Base-by-base conservation (phyloP, 306 rosid species). In the Quercus alba region DNA sequence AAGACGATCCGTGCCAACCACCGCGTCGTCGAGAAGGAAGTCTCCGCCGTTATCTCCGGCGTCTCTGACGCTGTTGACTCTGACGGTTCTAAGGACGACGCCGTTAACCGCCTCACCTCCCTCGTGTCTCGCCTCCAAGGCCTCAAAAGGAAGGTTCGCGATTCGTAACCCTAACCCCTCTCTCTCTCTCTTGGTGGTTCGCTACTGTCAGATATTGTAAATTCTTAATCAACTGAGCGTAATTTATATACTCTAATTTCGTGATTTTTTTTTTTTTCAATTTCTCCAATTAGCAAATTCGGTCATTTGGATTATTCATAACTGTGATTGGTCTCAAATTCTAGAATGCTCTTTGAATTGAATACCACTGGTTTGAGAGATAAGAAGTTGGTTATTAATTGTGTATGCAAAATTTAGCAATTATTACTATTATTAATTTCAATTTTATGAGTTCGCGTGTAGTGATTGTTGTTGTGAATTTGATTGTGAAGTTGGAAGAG, bases 1-100 rank as follows among this genome's bases (percentile, higher is more conserved):
- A 95, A 95, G 85, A 85, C 97, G 85, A 89, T 93, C 88, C 98
- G 99, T 7, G 86, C 92, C 78, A 91, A 91, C 88, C 93, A 95
- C 80, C 98, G 99, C 67, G 84, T 81, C 77, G 86, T 81, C 72
- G 97, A 95, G 88, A 93, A 90, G 78, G 99, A 93, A 80, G 78
- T 95, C 72, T 89, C 96, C 33, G 84, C 97, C 73, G 97, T 95
- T 56, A 86, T 95, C 56, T 83, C 88, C 70, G 85, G 90, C 80
- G 93, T 91, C 74, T 18, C 74, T 21, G 93, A 91, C 21, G 97
- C 87, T 14, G 87, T 87, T 56, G 82, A 86, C 70, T 76, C 84
- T 23, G 88, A 79, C 64, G 44, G 89, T 14, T 86, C 92, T 35
- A 73, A 79, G 0, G 91, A 88, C 73, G 97, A 86, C 46, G 99